phyloP scores from a whole-genome alignment of 257 asterid species.

The Solanum ossicruentum region DNA sequence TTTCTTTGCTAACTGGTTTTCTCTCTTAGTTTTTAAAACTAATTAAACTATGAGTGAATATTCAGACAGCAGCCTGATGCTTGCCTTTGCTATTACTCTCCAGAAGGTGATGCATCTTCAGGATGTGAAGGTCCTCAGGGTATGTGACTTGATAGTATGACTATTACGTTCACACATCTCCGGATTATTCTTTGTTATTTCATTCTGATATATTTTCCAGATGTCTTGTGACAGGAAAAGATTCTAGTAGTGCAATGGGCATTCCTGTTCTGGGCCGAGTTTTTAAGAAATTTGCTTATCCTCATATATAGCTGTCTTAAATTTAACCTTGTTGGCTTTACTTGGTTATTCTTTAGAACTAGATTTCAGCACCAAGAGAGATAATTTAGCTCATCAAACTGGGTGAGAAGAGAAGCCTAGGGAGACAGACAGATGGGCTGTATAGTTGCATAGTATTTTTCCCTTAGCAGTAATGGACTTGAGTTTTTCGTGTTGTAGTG shows the following conservation, averaged over 20 bases:
- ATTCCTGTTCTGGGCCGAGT: background rate
- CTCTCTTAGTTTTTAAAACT: conserved; percentile 2
- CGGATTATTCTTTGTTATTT: conserved; percentile 5
- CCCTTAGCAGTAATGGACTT: background rate
- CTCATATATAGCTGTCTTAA: background rate
- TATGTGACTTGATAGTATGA: conserved; percentile 16
- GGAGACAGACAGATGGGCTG: background rate
- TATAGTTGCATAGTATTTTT: background rate
- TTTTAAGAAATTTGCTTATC: background rate
- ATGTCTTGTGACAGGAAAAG: conserved; percentile 48
- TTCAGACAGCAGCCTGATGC: conserved; percentile 34
- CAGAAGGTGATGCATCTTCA: conserved; percentile 32
- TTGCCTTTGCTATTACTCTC: conserved; percentile 21
- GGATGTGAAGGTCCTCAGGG: conserved; percentile 35
- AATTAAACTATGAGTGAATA: conserved; percentile 17
- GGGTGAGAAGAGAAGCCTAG: background rate
- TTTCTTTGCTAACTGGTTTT: conserved; percentile 15
- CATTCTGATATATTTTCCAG: conserved; percentile 48
- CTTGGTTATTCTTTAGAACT: background rate
- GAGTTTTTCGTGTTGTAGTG: background rate
- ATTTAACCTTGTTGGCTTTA: background rate
- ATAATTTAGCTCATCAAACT: background rate
- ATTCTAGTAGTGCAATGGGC: conserved; percentile 1
- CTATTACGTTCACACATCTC: background rate
- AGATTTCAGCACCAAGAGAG: background rate